Base-by-base conservation (phyloP, 2,329 filamentous ascomycete species). In the Exophiala calicioides region DNA sequence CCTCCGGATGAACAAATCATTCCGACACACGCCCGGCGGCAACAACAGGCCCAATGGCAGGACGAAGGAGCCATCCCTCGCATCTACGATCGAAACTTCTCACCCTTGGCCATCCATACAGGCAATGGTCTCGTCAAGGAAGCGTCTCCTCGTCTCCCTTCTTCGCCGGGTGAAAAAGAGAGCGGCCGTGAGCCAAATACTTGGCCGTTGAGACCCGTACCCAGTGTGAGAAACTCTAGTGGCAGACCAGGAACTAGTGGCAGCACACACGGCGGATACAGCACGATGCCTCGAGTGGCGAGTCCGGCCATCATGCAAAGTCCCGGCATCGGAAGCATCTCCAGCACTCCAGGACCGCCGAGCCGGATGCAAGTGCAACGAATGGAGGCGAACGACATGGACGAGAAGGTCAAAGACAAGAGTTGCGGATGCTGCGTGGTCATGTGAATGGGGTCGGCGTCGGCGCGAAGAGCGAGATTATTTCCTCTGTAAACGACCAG, bases 1-100 rank as follows among this genome's bases (percentile, higher is more conserved):
- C 93, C 93, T 4, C 93, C 90, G 0, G 93, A 98, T 53, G 88
- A 98, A 67, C 93, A 98, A 64, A 83, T 98, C 42, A 81, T 98
- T 8, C 93, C 93, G 1, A 97, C 93, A 0, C 90, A 97, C 53
- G 93, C 93, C 9, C 89, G 86, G 61, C 80, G 88, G 45, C 78
- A 97, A 67, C 88, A 93, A 66, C 91, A 96, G 70, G 90, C 96
- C 67, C 88, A 91, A 66, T 96, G 90, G 90, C 90, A 94, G 68
- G 87, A 84, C 59, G 88, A 96, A 66, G 90, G 90, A 54, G 89
- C 88, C 56, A 87, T 88, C 54, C 89, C 89, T 3, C 88, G 81
- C 49, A 77, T 85, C 19, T 96, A 95, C 64, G 90, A 95, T 69
- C 87, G 82, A 53, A 85, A 95, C 50, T 93, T 96, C 70, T 82